phyloP scores from a whole-genome alignment of 495 filamentous ascomycete species.

The Aspergillus diversus region DNA sequence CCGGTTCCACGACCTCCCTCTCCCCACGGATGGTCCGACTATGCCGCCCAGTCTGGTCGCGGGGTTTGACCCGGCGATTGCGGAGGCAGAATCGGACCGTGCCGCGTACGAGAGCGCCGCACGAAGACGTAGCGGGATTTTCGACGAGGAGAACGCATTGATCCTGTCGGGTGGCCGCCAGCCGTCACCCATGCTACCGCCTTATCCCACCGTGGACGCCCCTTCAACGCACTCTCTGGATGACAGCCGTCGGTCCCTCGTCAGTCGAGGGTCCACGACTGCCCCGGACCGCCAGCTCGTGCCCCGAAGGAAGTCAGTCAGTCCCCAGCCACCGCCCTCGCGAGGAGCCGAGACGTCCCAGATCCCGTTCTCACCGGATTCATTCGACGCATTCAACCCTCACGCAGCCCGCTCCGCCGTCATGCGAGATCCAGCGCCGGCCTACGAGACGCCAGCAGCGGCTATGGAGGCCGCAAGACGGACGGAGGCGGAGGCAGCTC shows the following conservation, averaged over 20 bases:
- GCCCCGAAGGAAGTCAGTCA: constrained; percentile 8
- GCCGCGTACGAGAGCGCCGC: constrained; percentile 29
- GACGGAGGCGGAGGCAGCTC: constrained; percentile 37
- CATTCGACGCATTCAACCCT: constrained; percentile 57
- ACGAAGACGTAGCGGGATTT: constrained; percentile 34
- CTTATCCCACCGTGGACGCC: constrained; percentile 41
- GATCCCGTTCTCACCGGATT: constrained; percentile 87
- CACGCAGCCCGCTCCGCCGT: constrained; percentile 38
- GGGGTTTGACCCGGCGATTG: constrained; percentile 64
- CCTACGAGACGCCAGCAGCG: constrained; percentile 49
- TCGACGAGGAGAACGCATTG: constrained; percentile 35
- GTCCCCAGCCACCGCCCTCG: constrained; percentile 15
- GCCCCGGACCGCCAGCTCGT: constrained; percentile 17
- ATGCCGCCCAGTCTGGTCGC: constrained; percentile 72
- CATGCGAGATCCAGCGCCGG: constrained; percentile 35
- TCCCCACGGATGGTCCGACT: constrained; percentile 43
- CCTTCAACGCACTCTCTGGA: constrained; percentile 39
- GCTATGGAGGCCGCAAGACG: constrained; percentile 43
- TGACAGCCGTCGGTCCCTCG: constrained; percentile 24
- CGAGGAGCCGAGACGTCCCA: constrained; percentile 48
- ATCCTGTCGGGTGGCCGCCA: constrained; percentile 30
- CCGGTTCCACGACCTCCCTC: constrained; percentile 29
- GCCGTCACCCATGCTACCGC: constrained; percentile 24
- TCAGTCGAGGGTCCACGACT: constrained; percentile 18
- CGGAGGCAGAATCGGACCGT: constrained; percentile 60